These are phyloP conservation scores for Pelagophyceae sp. DNA, from an alignment of 352 stramenopile species.

Conservation along the genomic window DNA sequence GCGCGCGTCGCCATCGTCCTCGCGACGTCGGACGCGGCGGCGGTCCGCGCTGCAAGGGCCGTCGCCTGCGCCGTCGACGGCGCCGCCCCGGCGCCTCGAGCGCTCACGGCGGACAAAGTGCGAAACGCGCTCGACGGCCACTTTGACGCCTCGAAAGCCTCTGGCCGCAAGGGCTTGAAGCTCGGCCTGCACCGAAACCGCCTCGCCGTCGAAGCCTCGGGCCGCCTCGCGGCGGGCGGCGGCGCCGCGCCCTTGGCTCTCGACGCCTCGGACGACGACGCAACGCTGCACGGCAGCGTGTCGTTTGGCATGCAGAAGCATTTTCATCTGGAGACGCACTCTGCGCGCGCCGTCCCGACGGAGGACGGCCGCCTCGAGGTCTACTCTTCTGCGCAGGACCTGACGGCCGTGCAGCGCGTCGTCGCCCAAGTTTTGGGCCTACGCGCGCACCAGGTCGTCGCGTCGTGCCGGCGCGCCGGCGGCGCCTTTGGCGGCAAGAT, in stretches of 20 bases:
- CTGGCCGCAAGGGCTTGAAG: background rate
- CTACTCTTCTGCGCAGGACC: constrained; percentile 40
- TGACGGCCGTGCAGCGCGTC: constrained; percentile 31
- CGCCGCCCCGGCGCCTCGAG: background rate
- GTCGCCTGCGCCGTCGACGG: background rate
- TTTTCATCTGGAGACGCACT: constrained; percentile 55
- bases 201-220: constrained; percentile 24
- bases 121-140: background rate
- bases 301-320: constrained; percentile 43
- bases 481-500: constrained; percentile 51
- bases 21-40: background rate
- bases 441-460: constrained; percentile 32
- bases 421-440: constrained; percentile 36
- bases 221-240: too few relatives aligned
- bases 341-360: constrained; percentile 27
- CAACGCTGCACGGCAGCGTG: constrained; percentile 28
- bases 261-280: constrained; percentile 22
- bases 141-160: background rate
- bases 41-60: background rate
- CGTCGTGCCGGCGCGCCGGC: constrained; percentile 41
- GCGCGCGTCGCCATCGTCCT: background rate
- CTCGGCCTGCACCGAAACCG: constrained; percentile 19
- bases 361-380: constrained; percentile 39
- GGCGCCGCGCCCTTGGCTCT: too few relatives aligned
- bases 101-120: background rate